A percentile compares a stretch with the other conserved stretches of the same genome.
Conservation (phyloP, 2,329 filamentous ascomycete species). For the Orbilia blumenaviensis region DNA sequence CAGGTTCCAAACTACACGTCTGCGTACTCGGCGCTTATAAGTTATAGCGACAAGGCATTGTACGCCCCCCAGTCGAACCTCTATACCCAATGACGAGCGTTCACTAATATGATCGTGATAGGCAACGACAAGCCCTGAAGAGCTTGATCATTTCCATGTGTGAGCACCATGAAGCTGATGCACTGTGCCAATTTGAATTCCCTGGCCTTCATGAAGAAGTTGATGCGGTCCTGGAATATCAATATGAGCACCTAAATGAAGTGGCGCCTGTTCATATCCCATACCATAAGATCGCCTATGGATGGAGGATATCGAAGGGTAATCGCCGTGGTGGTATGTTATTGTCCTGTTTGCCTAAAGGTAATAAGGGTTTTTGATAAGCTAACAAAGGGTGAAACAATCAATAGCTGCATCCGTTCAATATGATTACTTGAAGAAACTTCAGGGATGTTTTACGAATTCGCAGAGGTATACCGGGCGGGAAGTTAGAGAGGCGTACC, state of each 20-base stretch:
- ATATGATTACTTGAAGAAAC: constrained; percentile 71
- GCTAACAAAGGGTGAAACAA: constrained; percentile 8
- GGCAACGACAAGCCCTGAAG: constrained; percentile 74
- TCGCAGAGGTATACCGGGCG: constrained; percentile 64
- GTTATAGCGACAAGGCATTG: constrained; percentile 76
- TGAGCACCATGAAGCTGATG: constrained; percentile 71
- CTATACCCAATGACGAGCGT: not conserved
- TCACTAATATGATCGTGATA: constrained; percentile 53
- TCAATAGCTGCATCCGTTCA: constrained; percentile 71
- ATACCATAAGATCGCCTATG: constrained; percentile 89
- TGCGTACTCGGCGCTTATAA: constrained; percentile 80
- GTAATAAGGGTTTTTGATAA: not conserved
- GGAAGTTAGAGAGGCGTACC: constrained; percentile 76
- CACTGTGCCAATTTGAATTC: constrained; percentile 80
- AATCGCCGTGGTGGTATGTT: constrained; percentile 74
- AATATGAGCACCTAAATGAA: constrained; percentile 75
- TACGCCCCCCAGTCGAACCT: constrained; percentile 33
- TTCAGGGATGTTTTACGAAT: constrained; percentile 69
- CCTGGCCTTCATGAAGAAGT: constrained; percentile 79
- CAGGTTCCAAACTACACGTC: constrained; percentile 81
- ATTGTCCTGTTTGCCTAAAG: not conserved
- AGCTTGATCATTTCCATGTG: constrained; percentile 76
- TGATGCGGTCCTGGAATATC: constrained; percentile 77
- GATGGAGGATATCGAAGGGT: constrained; percentile 83
- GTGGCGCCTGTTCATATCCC: constrained; percentile 70